Base-by-base conservation (phyloP, 2,329 filamentous ascomycete species). In the Talaromyces rugulosus region DNA sequence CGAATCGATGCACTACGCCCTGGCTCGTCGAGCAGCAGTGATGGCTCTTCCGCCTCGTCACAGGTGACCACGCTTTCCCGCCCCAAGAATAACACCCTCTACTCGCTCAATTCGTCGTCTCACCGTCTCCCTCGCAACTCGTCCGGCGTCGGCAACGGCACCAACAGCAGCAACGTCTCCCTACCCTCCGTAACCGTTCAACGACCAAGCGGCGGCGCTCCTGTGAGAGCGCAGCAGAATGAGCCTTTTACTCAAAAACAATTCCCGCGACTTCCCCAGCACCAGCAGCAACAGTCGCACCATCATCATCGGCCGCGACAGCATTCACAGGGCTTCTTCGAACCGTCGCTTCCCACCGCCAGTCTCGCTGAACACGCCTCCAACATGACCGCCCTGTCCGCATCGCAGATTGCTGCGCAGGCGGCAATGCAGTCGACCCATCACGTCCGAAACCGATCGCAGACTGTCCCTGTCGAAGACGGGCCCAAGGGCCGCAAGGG, bases 281-380 rank as follows among this genome's bases (percentile, higher is more conserved):
- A 47, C 5, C 44, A 47, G 7, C 8, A 18, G 6, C 64, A 67
- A 5, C 64, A 67, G 42, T 75, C 80, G 57, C 62, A 76, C 36
- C 72, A 72, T 53, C 71, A 74, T 65, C 78, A 81, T 66, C 76
- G 79, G 51, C 73, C 77, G 34, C 74, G 80, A 64, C 79, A 81
- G 66, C 85, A 87, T 70, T 87, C 85, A 3, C 86, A 89, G 72
- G 87, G 87, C 60, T 89, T 87, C 75, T 89, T 89, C 69, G 87
- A 89, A 71, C 86, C 87, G 16, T 84, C 83, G 34, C 75, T 89
- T 60, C 84, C 86, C 47, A 82, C 81, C n/a, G 78, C 81, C 5
- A 80, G 80, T 33, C 67, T 71, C 47, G 73, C 78, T 62, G 73
- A 81, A 67, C 77, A 75, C 65, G 68, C 70, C 28, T 68, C 68